Evolutionary conservation across 768 basidiomycete genomes (phyloP).

Genomic region (Mrakia blollopis): DNA sequence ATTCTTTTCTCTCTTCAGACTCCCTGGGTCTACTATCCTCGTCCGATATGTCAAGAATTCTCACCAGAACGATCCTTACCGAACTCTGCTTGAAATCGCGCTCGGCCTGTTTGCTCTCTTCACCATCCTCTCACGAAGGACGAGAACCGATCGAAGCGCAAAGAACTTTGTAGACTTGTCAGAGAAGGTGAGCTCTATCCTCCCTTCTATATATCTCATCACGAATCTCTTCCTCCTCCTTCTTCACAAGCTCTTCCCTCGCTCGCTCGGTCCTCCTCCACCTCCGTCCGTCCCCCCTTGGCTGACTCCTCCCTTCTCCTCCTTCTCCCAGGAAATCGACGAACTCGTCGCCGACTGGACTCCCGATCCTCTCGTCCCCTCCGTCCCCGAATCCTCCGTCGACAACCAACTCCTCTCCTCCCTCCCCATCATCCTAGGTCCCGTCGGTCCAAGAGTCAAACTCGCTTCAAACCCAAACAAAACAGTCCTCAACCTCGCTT

Average conservation of each 20-base stretch:
- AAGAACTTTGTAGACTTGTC: constrained; percentile 87
- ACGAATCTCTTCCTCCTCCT: neutral
- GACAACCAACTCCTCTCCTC: constrained; percentile 39
- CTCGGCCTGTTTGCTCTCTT: constrained; percentile 81
- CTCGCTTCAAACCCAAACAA: constrained; percentile 50
- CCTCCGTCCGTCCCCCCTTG: neutral
- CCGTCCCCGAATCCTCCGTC: constrained; percentile 53
- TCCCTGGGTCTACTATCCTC: constrained; percentile 47
- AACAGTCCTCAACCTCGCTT: constrained; percentile 68
- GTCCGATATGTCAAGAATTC: constrained; percentile 88
- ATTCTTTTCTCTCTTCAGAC: constrained; percentile 8
- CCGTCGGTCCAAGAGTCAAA: constrained; percentile 77
- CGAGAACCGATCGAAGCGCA: constrained; percentile 72
- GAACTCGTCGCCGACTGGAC: constrained; percentile 94
- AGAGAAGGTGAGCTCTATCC: constrained; percentile 62
- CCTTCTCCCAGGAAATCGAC: constrained; percentile 70
- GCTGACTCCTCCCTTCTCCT: constrained; percentile 1
- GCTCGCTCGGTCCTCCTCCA: neutral
- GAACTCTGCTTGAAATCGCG: constrained; percentile 83
- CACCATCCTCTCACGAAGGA: constrained; percentile 83
- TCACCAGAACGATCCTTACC: constrained; percentile 91
- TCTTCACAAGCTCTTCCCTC: neutral
- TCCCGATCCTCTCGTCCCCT: constrained; percentile 72
- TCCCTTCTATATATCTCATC: constrained; percentile 8
- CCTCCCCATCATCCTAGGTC: constrained; percentile 71